Percentiles rank a stretch among this genome's conserved stretches.
These are phyloP conservation scores for Fusarium sp. DNA, from an alignment of 2,329 filamentous ascomycete species.

Conservation along the genomic window DNA sequence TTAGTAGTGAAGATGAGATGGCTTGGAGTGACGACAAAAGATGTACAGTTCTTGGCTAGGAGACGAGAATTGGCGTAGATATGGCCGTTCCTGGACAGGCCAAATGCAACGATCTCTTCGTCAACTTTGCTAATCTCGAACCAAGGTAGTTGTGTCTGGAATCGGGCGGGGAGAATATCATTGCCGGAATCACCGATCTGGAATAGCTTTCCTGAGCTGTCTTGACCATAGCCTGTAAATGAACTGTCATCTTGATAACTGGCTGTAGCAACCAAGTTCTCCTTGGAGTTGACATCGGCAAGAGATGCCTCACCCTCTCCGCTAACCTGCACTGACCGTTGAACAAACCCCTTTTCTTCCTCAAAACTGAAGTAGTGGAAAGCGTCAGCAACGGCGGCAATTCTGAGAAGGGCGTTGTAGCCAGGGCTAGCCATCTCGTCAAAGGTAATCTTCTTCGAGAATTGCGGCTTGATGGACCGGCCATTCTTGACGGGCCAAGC, in stretches of 20 bases:
- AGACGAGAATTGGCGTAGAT: constrained; percentile 81
- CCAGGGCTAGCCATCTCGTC: constrained; percentile 45
- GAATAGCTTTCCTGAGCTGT: constrained; percentile 60
- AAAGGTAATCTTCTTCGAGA: constrained; percentile 57
- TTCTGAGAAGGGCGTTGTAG: constrained; percentile 22
- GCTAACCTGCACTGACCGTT: constrained; percentile 39
- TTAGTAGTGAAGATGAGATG: constrained; percentile 94
- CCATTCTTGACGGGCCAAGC: constrained; percentile 73
- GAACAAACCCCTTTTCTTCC: constrained; percentile 42
- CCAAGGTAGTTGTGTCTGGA: constrained; percentile 65
- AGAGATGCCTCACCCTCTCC: constrained; percentile 31
- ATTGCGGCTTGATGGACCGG: constrained; percentile 58
- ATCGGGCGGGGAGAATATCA: constrained; percentile 54
- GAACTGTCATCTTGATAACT: constrained; percentile 49
- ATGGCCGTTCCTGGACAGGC: constrained; percentile 79
- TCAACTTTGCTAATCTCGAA: constrained; percentile 60
- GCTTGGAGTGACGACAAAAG: constrained; percentile 82
- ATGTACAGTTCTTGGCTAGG: constrained; percentile 89
- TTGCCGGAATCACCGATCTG: constrained; percentile 51
- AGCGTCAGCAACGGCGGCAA: constrained; percentile 38
- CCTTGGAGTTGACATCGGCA: constrained; percentile 34
- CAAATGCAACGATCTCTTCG: constrained; percentile 62
- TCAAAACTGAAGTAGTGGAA: constrained; percentile 51
- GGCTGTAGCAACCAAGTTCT: constrained; percentile 48
- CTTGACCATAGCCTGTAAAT: constrained; percentile 58